Evolutionary conservation across 169 alveolate genomes (phyloP), one percentile per base, ranked within the genome.

Genomic region (Blepharisma undulans): DNA sequence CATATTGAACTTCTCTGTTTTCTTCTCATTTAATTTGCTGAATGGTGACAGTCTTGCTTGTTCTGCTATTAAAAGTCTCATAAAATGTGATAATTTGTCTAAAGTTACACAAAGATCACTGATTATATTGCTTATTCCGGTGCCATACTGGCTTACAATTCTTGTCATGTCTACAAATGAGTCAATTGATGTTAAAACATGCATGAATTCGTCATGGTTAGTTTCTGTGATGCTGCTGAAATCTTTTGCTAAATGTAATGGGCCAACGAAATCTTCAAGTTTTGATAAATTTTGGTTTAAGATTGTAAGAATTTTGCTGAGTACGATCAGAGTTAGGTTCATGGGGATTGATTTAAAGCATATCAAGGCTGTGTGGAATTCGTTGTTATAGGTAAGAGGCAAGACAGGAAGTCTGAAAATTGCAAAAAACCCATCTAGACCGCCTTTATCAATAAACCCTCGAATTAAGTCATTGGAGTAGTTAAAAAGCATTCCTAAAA

Each of bases 31-130:
- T 19, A 66, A 66, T 30, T 86, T 61, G 19, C 84, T 71, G 30
- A 86, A 66, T 21, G 84, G 72, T 2, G 91, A 86, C 14, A 86
- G 84, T 10, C 84, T 25, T 22, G 91, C 91, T 72, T 86, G 84
- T 27, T 86, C 80, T 25, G 91, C 33, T 71, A 86, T 86, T 21
- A 86, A 34, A 60, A 86, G 25, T 32, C 72, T 27, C 84, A 86
- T 61, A 32, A 61, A 86, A 32, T 72, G 76, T 29, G 84, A 30
- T 22, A 86, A 12, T 3, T 36, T 14, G 22, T 7, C 48, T 66
- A 86, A 32, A 61, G 72, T 27, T 32, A 18, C 72, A 72, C 91
- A 71, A n/a, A 86, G 72, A 0, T 27, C 27, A n/a, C 72, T 85
- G 29, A 71, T 16, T 21, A 25, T 86, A 19, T 86, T 30, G n/a